phyloP scores from a whole-genome alignment of 371 early-diverging fungal genomes.

The Rhizopus microsporus region DNA sequence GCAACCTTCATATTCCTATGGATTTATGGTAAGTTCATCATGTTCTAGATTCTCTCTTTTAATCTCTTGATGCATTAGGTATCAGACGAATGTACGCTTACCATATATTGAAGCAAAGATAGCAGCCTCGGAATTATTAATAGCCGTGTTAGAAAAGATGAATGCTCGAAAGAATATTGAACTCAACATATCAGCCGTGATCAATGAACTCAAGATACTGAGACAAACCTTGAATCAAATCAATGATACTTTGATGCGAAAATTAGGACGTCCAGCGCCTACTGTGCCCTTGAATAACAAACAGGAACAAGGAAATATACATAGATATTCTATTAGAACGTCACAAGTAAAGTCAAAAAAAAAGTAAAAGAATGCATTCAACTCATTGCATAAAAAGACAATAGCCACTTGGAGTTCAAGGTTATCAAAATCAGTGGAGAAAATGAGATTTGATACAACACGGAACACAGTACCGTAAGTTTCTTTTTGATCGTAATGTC shows the following conservation, averaged over 20 bases:
- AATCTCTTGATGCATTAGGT: slow-evolving; percentile 14
- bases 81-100: slow-evolving; percentile 32
- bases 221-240: slow-evolving; percentile 28
- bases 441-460: slow-evolving; percentile 30
- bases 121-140: slow-evolving; percentile 24
- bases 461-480: slow-evolving; percentile 1
- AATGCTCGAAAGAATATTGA: slow-evolving; percentile 9
- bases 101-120: slow-evolving; percentile 32
- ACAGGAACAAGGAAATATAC: background rate
- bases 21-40: slow-evolving; percentile 31
- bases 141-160: slow-evolving; percentile 25
- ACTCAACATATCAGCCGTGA: slow-evolving; percentile 2
- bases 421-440: slow-evolving; percentile 36
- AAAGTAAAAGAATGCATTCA: background rate
- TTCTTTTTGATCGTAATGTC: background rate
- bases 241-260: slow-evolving; percentile 21
- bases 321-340: slow-evolving; percentile 11
- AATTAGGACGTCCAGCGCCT: slow-evolving; percentile 8
- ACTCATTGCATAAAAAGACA: slow-evolving; percentile 1
- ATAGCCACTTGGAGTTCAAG: slow-evolving; percentile 34
- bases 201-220: slow-evolving; percentile 13
- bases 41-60: background rate
- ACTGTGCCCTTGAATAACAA: background rate
- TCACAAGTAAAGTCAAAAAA: slow-evolving; percentile 16
- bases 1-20: slow-evolving; percentile 30